A percentile compares a stretch with the other conserved stretches of the same genome.
Conservation (phyloP, 768 basidiomycete genomes). For the Calocybe gangraenosa region DNA sequence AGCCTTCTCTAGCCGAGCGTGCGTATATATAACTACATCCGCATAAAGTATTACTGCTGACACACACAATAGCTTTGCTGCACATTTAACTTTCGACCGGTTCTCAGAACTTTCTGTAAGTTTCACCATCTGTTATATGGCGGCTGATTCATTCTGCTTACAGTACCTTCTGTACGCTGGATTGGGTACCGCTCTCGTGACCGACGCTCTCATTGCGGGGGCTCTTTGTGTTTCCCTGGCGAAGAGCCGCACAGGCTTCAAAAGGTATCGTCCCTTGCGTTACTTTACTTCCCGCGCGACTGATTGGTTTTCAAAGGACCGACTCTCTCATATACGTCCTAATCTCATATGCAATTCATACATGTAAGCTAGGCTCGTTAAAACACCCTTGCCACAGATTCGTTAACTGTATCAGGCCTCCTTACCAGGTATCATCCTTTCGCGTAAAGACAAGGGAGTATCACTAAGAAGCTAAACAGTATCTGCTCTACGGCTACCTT, state of each 20-base stretch:
- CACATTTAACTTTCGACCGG: constrained; percentile 18
- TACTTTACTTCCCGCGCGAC: too few species aligned
- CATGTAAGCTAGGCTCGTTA: constrained; percentile 27
- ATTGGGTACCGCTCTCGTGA: constrained; percentile 30
- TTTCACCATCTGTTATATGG: too few species aligned
- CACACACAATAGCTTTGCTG: not conserved
- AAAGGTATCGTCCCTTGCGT: constrained; percentile 14
- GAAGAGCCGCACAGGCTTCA: constrained; percentile 25
- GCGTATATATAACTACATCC: too few species aligned
- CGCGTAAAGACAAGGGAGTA: not conserved
- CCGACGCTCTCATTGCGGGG: constrained; percentile 34
- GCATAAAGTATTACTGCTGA: too few species aligned
- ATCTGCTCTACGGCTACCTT: constrained; percentile 26
- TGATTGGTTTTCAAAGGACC: constrained; percentile 25
- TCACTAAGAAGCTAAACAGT: constrained; percentile 4
- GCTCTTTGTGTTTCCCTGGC: constrained; percentile 30
- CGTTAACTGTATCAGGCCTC: constrained; percentile 17
- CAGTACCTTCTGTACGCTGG: constrained; percentile 28
- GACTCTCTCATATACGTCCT: constrained; percentile 39
- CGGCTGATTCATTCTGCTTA: too few species aligned
- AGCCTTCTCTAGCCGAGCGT: too few species aligned
- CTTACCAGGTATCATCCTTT: constrained; percentile 25
- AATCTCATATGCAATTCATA: constrained; percentile 46
- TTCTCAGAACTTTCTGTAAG: constrained; percentile 24
- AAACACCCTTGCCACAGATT: too few species aligned